Percentiles rank a stretch among this genome's conserved stretches.
These are phyloP conservation scores for Solanum tarapatanum DNA, from an alignment of 257 asterid species.

Conservation along the genomic window DNA sequence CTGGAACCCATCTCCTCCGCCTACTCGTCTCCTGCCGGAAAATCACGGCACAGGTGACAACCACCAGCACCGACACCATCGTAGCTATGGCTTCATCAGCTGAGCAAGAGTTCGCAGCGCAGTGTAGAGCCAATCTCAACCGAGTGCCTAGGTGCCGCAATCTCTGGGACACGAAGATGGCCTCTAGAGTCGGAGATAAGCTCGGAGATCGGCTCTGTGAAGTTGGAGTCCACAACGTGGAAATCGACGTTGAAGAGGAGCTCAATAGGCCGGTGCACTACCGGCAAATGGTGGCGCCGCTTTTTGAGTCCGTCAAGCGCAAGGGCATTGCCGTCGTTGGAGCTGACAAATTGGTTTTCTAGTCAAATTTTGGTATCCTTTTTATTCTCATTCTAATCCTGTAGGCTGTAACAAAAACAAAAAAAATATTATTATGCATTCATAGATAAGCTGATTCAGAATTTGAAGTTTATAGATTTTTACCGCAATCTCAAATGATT, in stretches of 20 bases:
- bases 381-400: neutral
- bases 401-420: neutral
- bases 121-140: conserved; percentile 40
- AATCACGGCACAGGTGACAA: conserved; percentile 66
- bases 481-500: neutral
- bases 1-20: conserved; percentile 32
- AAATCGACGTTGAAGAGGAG: conserved; percentile 52
- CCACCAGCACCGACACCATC: conserved; percentile 34
- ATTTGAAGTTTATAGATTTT: neutral
- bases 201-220: conserved; percentile 45
- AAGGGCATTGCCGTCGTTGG: conserved; percentile 49
- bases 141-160: conserved; percentile 45
- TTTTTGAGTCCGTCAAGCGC: conserved; percentile 42
- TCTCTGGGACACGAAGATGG: conserved; percentile 40
- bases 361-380: neutral
- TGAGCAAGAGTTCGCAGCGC: conserved; percentile 51
- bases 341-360: conserved; percentile 34
- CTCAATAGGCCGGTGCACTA: conserved; percentile 35
- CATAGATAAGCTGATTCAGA: neutral
- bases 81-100: conserved; percentile 65
- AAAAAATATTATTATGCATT: neutral
- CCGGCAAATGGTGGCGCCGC: conserved; percentile 46
- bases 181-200: conserved; percentile 61
- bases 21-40: conserved; percentile 54
- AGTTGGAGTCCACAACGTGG: conserved; percentile 26